Conservation (phyloP, 208 protist species). For the Acanthamoeba royreba region DNA sequence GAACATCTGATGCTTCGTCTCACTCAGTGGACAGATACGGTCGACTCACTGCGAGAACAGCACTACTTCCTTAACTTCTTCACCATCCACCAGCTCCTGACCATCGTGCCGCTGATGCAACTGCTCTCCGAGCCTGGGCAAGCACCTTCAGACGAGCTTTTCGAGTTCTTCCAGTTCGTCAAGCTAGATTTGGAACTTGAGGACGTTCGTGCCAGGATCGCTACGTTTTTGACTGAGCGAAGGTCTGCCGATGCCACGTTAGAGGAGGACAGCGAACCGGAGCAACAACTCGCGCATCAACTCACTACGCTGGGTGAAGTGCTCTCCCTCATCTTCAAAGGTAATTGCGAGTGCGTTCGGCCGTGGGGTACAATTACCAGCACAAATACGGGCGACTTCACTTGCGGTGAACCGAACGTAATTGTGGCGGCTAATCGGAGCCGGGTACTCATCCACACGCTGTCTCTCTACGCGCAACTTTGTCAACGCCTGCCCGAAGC, state of each 20-base stretch:
- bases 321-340: not conserved
- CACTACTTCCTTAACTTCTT: slow-evolving; percentile 42
- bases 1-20: not conserved
- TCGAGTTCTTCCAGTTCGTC: not conserved
- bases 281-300: not conserved
- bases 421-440: not conserved
- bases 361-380: not conserved
- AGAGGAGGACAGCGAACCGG: not conserved
- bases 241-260: not conserved
- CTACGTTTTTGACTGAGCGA: not conserved
- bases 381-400: not conserved
- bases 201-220: not conserved
- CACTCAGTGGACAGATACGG: not conserved
- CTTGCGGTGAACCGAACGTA: not conserved
- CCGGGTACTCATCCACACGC: not conserved
- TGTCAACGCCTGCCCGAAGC: slow-evolving; percentile 6
- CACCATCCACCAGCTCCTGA: slow-evolving; percentile 40
- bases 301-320: not conserved
- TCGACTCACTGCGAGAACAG: not conserved
- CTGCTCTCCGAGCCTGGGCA: not conserved
- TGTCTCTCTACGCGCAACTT: slow-evolving; percentile 24
- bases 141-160: not conserved
- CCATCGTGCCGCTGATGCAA: not conserved
- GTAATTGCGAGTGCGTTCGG: not conserved
- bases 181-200: not conserved